Evolutionary conservation across 2,329 filamentous ascomycete genomes (phyloP).

Genomic region (Fusarium nygamai): DNA sequence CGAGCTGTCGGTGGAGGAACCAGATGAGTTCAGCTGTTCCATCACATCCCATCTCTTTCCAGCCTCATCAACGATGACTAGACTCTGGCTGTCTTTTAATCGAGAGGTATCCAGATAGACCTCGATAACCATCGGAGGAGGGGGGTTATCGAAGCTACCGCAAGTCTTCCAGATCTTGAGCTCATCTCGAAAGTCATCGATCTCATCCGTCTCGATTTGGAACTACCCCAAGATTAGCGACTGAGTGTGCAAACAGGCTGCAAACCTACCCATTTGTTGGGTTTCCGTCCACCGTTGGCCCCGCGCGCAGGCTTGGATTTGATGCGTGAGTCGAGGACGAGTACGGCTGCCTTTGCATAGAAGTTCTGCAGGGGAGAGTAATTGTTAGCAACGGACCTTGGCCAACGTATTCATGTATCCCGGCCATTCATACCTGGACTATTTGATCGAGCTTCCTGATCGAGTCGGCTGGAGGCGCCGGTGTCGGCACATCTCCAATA

Average conservation of each 20-base stretch:
- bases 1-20: conserved; percentile 61
- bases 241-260: neutral
- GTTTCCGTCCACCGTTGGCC: conserved; percentile 61
- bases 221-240: conserved; percentile 68
- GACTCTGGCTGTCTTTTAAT: conserved; percentile 83
- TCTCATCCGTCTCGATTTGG: conserved; percentile 93
- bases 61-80: conserved; percentile 87
- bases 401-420: neutral
- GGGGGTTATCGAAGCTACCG: conserved; percentile 79
- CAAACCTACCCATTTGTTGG: conserved; percentile 85
- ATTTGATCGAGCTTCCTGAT: conserved; percentile 90
- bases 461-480: conserved; percentile 70
- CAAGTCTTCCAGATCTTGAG: conserved; percentile 83
- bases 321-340: conserved; percentile 84
- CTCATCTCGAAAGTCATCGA: conserved; percentile 85
- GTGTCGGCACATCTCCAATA: conserved; percentile 54
- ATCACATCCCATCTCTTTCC: conserved; percentile 94
- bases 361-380: conserved; percentile 75
- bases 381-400: conserved; percentile 15
- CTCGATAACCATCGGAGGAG: conserved; percentile 88
- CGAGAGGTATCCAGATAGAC: conserved; percentile 84
- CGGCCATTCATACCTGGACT: conserved; percentile 72
- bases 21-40: conserved; percentile 78
- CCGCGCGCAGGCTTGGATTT: conserved; percentile 66
- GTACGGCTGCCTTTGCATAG: conserved; percentile 85